Percentiles rank a stretch among this genome's conserved stretches.
Evolutionary conservation across 257 asterid genomes (phyloP).

Genomic region (Haberlea rhodopensis): DNA sequence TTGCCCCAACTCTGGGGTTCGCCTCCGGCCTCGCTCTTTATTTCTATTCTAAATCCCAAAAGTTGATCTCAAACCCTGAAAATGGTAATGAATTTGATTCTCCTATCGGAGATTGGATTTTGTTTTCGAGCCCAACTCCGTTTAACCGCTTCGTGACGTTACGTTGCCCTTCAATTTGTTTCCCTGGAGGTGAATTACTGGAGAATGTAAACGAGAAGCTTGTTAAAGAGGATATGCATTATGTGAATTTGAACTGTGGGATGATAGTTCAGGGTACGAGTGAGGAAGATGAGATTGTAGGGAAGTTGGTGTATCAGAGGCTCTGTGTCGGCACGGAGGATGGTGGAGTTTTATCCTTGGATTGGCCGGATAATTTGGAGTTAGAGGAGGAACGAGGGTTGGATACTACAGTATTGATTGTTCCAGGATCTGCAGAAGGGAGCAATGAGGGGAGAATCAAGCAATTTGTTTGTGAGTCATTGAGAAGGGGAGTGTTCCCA

Average conservation of each 20-base stretch:
- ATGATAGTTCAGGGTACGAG: slow-evolving; percentile 40
- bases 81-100: slow-evolving; percentile 12
- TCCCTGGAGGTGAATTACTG: slow-evolving; percentile 57
- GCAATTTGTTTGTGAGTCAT: slow-evolving; percentile 59
- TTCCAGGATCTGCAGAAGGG: slow-evolving; percentile 88
- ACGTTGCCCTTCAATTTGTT: slow-evolving; percentile 78
- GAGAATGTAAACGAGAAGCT: slow-evolving; percentile 70
- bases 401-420: slow-evolving; percentile 75
- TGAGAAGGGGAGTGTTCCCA: slow-evolving; percentile 79
- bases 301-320: slow-evolving; percentile 76
- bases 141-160: slow-evolving; percentile 82
- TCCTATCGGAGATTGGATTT: slow-evolving; percentile 74
- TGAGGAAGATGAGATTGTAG: slow-evolving; percentile 37
- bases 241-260: slow-evolving; percentile 63
- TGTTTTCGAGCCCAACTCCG: slow-evolving; percentile 84
- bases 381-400: slow-evolving; percentile 80
- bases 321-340: slow-evolving; percentile 67
- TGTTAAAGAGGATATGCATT: slow-evolving; percentile 70
- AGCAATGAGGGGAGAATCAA: slow-evolving; percentile 55
- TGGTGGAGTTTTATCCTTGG: slow-evolving; percentile 86
- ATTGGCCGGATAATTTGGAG: slow-evolving; percentile 89
- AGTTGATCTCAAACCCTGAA: slow-evolving; percentile 22
- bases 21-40: slow-evolving; percentile 67
- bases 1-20: slow-evolving; percentile 69
- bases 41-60: slow-evolving; percentile 33